Evolutionary conservation across 176 grass and related monocot species (phyloP).

Genomic region (Musa troglodytarum): DNA sequence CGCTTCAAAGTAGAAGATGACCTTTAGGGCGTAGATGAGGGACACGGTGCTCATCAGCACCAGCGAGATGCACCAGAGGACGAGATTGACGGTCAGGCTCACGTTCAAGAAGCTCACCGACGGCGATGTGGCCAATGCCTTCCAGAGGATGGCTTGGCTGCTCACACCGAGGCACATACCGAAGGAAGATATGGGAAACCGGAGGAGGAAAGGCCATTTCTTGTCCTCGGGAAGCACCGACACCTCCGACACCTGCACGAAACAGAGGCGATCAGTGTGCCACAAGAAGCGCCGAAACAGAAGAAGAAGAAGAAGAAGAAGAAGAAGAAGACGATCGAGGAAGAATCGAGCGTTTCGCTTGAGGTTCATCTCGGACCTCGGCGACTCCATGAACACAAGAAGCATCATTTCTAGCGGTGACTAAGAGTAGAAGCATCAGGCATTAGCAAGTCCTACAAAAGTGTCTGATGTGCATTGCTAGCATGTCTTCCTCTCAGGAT

Average conservation of each 20-base stretch:
- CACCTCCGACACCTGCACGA: conserved; percentile 33
- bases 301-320: no score
- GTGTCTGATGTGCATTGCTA: no score
- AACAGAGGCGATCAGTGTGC: no score
- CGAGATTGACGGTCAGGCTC: conserved; percentile 37
- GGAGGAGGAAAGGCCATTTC: conserved; percentile 88
- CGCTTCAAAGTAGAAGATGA: conserved; percentile 89
- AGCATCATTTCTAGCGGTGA: no score
- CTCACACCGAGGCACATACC: conserved; percentile 87
- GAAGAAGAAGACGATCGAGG: no score
- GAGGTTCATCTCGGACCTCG: no score
- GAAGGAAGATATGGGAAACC: conserved; percentile 77
- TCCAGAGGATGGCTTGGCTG: conserved; percentile 92
- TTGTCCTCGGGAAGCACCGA: conserved; percentile 73
- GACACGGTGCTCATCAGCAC: conserved; percentile 42
- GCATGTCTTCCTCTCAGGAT: no score
- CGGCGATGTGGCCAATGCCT: conserved; percentile 47
- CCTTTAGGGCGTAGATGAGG: conserved; percentile 60
- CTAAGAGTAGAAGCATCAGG: no score
- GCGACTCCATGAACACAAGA: no score
- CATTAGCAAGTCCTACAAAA: no score
- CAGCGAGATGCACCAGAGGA: conserved; percentile 60
- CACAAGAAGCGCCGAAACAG: no score
- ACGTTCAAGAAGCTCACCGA: conserved; percentile 57
- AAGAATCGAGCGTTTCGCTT: no score